Conservation (phyloP, 257 asterid genomes). For the Scutellaria barbata region DNA sequence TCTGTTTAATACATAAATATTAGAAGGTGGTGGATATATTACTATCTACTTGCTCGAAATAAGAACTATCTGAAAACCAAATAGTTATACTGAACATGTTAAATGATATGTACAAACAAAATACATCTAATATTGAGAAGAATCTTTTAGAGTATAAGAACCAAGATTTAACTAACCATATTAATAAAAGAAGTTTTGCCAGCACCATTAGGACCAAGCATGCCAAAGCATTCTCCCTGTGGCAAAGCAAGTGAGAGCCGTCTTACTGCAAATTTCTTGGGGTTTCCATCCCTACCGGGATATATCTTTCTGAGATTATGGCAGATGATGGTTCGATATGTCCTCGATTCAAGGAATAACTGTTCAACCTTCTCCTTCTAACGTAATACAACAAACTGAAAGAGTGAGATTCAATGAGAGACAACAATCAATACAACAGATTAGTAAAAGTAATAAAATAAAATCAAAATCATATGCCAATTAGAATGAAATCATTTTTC, state of each 20-base stretch:
- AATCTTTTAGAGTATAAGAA: background rate
- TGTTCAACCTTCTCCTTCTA: conserved; percentile 93
- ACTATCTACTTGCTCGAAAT: background rate
- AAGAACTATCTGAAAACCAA: background rate
- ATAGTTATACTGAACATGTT: background rate
- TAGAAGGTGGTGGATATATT: conserved; percentile 16
- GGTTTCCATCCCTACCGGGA: conserved; percentile 94
- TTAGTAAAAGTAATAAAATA: background rate
- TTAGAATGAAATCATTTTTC: background rate
- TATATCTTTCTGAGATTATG: conserved; percentile 78
- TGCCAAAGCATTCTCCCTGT: conserved; percentile 95
- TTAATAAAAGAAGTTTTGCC: conserved; percentile 96
- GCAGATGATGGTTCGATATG: conserved; percentile 68
- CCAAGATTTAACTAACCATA: conserved; percentile 64
- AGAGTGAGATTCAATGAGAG: conserved; percentile 29
- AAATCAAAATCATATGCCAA: background rate
- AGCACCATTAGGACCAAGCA: conserved; percentile 99
- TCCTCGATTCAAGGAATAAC: conserved; percentile 62
- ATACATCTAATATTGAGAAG: background rate
- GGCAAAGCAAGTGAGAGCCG: conserved; percentile 90
- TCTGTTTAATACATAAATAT: too few relatives aligned
- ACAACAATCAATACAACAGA: conserved; percentile 22
- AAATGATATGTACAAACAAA: background rate
- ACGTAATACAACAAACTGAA: conserved; percentile 35
- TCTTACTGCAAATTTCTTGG: conserved; percentile 88